phyloP scores from a whole-genome alignment of 371 early-diverging fungal genomes.

The Coemansia sp. region DNA sequence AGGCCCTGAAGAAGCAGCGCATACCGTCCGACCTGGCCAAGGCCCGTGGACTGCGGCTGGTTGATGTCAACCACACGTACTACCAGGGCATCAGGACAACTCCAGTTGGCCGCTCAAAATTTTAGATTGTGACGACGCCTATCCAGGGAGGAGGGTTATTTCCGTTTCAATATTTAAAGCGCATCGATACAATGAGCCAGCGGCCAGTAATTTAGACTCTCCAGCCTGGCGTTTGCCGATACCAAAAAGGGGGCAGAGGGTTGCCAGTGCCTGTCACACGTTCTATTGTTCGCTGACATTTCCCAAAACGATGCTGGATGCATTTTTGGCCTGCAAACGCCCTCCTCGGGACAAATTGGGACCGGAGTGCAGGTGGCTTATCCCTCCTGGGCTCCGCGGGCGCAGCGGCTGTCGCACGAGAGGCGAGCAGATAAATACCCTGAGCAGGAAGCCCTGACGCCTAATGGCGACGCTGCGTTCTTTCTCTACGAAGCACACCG shows the following conservation, averaged over 20 bases:
- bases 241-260: background rate
- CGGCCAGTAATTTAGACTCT: background rate
- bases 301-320: background rate
- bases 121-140: background rate
- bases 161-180: conserved; percentile 1
- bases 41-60: conserved; percentile 84
- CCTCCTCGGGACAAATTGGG: background rate
- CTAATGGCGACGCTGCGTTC: background rate
- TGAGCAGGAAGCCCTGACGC: too few species aligned
- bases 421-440: too few species aligned
- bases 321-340: background rate
- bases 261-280: background rate
- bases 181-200: background rate
- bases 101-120: background rate
- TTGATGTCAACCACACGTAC: conserved; percentile 84
- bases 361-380: background rate
- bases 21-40: conserved; percentile 85
- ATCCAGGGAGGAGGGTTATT: background rate
- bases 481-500: background rate
- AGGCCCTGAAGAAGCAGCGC: conserved; percentile 84
- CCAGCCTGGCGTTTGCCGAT: background rate
- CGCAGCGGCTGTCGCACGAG: too few species aligned
- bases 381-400: too few species aligned
- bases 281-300: background rate
- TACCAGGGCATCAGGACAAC: conserved; percentile 57